These are phyloP conservation scores for Thinopyrum obtusiflorum DNA, from an alignment of 202 grass and related monocot species.

Conservation along the genomic window DNA sequence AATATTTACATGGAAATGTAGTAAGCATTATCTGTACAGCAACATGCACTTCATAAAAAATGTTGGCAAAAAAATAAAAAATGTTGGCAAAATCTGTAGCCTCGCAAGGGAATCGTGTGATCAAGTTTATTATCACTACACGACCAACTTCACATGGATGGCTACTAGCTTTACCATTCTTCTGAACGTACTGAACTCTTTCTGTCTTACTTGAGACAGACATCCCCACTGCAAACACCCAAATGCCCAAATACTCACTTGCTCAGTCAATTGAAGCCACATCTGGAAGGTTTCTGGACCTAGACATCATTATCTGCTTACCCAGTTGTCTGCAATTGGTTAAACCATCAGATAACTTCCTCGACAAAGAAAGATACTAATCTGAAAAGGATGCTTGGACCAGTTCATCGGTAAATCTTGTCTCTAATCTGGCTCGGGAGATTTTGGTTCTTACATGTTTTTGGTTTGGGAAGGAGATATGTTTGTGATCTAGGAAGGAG, in stretches of 20 bases:
- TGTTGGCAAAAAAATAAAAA: background rate
- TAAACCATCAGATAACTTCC: background rate
- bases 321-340: slow-evolving; percentile 4
- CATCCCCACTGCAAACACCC: background rate
- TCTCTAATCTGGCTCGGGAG: background rate
- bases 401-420: slow-evolving; percentile 16
- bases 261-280: background rate
- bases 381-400: background rate
- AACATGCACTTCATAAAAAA: background rate
- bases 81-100: background rate
- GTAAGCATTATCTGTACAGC: background rate
- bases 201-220: background rate
- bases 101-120: background rate
- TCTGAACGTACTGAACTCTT: background rate
- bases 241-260: background rate
- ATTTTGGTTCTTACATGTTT: too few relatives aligned
- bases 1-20: background rate
- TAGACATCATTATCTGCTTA: slow-evolving; percentile 16
- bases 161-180: background rate
- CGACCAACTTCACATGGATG: background rate
- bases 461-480: too few relatives aligned
- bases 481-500: too few relatives aligned
- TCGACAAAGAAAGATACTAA: background rate
- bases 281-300: slow-evolving; percentile 11
- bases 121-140: background rate